Conservation (phyloP, 164 flowering plant species). For the Sextonia rubra region DNA sequence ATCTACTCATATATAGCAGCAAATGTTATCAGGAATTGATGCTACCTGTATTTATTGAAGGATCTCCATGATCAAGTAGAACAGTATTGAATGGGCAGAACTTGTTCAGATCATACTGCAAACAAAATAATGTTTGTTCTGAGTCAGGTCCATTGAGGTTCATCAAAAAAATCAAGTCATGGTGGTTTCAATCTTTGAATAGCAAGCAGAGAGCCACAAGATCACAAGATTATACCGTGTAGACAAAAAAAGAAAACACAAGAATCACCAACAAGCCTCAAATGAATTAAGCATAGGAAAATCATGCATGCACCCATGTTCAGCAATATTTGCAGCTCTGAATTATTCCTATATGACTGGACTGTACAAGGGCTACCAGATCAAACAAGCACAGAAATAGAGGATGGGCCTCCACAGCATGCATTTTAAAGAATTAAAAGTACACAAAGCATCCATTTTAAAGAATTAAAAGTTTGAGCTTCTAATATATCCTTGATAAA, state of each 20-base stretch:
- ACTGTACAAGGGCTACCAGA: neutral
- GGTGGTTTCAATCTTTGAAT: neutral
- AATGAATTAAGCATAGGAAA: neutral
- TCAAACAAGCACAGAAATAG: neutral
- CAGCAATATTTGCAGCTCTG: neutral
- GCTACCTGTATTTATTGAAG: constrained; percentile 88
- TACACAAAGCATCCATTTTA: neutral
- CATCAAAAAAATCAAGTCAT: neutral
- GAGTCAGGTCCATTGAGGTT: neutral
- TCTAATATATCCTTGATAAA: too few relatives aligned
- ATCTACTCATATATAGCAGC: neutral
- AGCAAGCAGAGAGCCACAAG: neutral
- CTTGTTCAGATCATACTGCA: constrained; percentile 85
- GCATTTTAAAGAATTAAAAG: neutral
- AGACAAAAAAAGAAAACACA: neutral
- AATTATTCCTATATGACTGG: neutral
- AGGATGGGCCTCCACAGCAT: neutral
- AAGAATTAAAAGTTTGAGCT: too few relatives aligned
- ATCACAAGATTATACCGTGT: neutral
- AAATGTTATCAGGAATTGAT: neutral
- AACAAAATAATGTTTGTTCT: neutral
- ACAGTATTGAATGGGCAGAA: constrained; percentile 95
- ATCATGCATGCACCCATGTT: neutral
- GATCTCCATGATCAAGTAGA: constrained; percentile 83
- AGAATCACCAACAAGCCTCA: neutral